Conservation (phyloP, 257 asterid genomes). For the Coffea canephora region DNA sequence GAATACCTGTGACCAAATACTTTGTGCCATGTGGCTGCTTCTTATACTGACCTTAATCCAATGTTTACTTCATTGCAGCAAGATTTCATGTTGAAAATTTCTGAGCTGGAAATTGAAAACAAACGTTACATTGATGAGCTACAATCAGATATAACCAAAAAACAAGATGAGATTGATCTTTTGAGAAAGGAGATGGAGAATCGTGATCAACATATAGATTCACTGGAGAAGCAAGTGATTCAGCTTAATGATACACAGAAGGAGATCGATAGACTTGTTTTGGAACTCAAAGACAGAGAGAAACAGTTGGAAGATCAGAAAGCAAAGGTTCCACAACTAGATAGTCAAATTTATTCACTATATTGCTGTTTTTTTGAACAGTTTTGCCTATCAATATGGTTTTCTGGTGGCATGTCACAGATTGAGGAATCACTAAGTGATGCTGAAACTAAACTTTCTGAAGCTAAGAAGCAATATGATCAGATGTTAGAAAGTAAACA, state of each 20-base stretch:
- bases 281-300: conserved; percentile 58
- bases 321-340: conserved; percentile 52
- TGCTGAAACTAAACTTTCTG: conserved; percentile 72
- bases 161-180: conserved; percentile 57
- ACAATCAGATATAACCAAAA: conserved; percentile 53
- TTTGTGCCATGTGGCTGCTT: conserved; percentile 24
- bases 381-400: conserved; percentile 19
- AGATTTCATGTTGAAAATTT: conserved; percentile 54
- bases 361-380: conserved; percentile 20
- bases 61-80: conserved; percentile 56
- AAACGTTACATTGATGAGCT: conserved; percentile 55
- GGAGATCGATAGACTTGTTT: conserved; percentile 61
- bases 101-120: conserved; percentile 64
- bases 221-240: conserved; percentile 57
- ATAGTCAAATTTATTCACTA: conserved; percentile 12
- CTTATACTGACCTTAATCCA: conserved; percentile 16
- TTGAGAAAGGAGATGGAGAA: conserved; percentile 56
- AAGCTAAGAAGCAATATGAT: conserved; percentile 78
- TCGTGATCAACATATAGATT: conserved; percentile 43
- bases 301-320: conserved; percentile 65
- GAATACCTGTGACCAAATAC: conserved; percentile 31
- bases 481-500: conserved; percentile 93
- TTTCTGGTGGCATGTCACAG: conserved; percentile 37
- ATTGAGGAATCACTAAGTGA: conserved; percentile 57
- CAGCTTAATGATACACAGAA: conserved; percentile 55